These are phyloP conservation scores for Aspergillus panamensis DNA, from an alignment of 495 filamentous ascomycete species.

Conservation along the genomic window DNA sequence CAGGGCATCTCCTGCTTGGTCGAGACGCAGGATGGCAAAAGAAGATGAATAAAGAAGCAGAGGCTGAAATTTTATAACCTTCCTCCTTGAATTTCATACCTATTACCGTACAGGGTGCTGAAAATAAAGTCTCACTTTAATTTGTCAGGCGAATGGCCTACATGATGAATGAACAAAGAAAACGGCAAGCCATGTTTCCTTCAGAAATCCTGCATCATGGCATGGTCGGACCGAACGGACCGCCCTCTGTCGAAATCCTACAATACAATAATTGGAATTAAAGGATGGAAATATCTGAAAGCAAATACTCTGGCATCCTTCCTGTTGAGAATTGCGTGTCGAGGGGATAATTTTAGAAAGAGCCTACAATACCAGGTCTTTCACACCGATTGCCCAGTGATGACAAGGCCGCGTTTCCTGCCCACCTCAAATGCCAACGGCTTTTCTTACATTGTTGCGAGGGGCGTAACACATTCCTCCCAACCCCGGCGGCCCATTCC, in stretches of 20 bases:
- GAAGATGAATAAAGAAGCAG: not conserved
- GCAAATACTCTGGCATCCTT: slow-evolving; percentile 7
- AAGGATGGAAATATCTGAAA: slow-evolving; percentile 5
- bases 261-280: not conserved
- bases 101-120: not conserved
- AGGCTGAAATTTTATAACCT: not conserved
- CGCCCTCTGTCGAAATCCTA: too few species aligned
- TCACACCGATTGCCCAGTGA: too few species aligned
- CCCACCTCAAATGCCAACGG: slow-evolving; percentile 25
- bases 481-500: slow-evolving; percentile 35
- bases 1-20: not conserved
- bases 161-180: not conserved
- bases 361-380: too few species aligned
- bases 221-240: too few species aligned
- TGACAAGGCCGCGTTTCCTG: slow-evolving; percentile 2
- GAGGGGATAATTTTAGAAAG: slow-evolving; percentile 24
- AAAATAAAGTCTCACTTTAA: not conserved
- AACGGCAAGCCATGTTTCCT: not conserved
- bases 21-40: not conserved
- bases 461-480: slow-evolving; percentile 37
- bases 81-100: not conserved
- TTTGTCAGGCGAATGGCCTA: not conserved
- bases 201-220: not conserved
- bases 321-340: slow-evolving; percentile 5
- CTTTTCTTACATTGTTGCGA: slow-evolving; percentile 33